Evolutionary conservation across 345 rosid species (phyloP).

Genomic region (Passiflora organensis): DNA sequence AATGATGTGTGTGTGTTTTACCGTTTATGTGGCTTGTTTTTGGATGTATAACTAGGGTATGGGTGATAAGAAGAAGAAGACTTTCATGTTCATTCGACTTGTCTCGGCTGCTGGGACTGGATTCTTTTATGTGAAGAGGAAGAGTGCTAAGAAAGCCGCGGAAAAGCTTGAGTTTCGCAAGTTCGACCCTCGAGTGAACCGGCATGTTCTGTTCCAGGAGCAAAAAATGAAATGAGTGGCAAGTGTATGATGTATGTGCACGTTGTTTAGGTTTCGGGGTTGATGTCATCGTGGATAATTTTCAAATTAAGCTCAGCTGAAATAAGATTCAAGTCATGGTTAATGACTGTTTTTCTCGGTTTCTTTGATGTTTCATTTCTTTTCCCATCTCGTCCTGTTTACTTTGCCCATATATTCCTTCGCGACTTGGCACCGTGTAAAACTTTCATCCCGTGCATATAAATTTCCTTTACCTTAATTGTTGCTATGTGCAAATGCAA

Average conservation of each 20-base stretch:
- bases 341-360: no score
- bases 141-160: constrained; percentile 62
- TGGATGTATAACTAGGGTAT: constrained; percentile 26
- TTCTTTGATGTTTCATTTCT: no score
- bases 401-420: no score
- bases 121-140: constrained; percentile 92
- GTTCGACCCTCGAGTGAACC: constrained; percentile 87
- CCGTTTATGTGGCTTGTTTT: not conserved
- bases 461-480: no score
- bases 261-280: constrained; percentile 6
- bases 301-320: not conserved
- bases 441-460: no score
- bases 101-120: constrained; percentile 97
- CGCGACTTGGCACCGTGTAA: no score
- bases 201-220: constrained; percentile 88
- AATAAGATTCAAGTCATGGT: not conserved
- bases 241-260: not conserved
- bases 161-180: constrained; percentile 96
- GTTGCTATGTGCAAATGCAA: no score
- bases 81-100: constrained; percentile 82
- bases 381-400: no score
- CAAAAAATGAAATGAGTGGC: constrained; percentile 76
- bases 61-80: constrained; percentile 92
- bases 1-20: not conserved
- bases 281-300: constrained; percentile 1